Evolutionary conservation across 176 grass and related monocot genomes (phyloP), one percentile per base, ranked within the genome.

Genomic region (Musa itinerans): DNA sequence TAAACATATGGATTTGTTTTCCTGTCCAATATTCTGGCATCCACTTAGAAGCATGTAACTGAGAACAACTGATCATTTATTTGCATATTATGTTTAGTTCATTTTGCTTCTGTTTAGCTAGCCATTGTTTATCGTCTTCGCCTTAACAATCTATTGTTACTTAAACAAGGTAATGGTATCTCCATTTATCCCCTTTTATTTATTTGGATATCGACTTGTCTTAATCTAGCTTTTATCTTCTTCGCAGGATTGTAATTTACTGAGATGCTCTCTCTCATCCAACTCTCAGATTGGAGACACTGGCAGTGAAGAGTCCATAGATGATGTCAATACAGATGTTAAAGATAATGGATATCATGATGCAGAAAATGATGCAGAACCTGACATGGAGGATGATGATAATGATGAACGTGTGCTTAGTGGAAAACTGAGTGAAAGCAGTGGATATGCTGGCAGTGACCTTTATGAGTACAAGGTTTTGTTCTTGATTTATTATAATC

Each of bases 381-480:
- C 86, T 59, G 96, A 95, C 78, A 68, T 92, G 83, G 83, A 85
- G 52, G 85, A 85, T 43, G 85, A 87, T 91, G 89, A 84, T 22
- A 82, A 85, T 79, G 87, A 82, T 75, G 87, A 92, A 16, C 76
- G 79, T 64, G 78, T 92, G 76, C 69, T 86, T 73, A 95, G 91
- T 26, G 96, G 96, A 84, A 95, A 95, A 82, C 79, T 99, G 72
- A 99, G 89, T 79, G 96, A 95, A 86, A 99, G 79, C 68, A 99
- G 91, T 73, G 89, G 83, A 58, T 84, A 83, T 73, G 82, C 83
- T 91, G 85, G 77, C 74, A 79, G 77, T 51, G 89, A 95, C 14
- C 83, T 95, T 23, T 89, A 89, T 85, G 85, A 83, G 58, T 89
- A 83, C n/a, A 77, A 77, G 75, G 75, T 77, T 52, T 43, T 23